Base-by-base conservation (phyloP, 176 grass and related monocot species). In the Carex kokanica region DNA sequence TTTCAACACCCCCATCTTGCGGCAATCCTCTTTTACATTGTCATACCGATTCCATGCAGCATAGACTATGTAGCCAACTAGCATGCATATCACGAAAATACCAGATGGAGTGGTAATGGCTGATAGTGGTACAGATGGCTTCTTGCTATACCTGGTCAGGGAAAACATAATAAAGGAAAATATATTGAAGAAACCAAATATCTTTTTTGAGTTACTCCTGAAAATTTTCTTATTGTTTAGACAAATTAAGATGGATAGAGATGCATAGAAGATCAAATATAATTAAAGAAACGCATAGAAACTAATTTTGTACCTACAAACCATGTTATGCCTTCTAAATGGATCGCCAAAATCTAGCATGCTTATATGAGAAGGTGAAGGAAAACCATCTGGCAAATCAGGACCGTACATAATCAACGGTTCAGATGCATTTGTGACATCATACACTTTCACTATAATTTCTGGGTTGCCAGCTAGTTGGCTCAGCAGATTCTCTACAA, bases 261-360 rank as follows among this genome's bases (percentile, higher is more conserved):
- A 88, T 5, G 51, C 45, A 32, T n/a, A 83, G n/a, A 18, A 29
- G 62, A 75, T 53, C 60, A 81, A 10, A 82, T 41, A 32, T 47
- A 65, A 15, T 62, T 23, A 64, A 40, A n/a, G 0, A 60, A 84
- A 51, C 10, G 41, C 38, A 41, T 3, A 83, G 23, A 56, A 55
- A 56, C 73, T 55, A 78, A 77, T 77, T 73, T 55, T n/a, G 7
- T 90, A 93, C 96, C 96, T 95, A 89, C 96, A 99, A 84, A 89
- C 71, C 93, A 99, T 99, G 65, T 99, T 87, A 70, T 99, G 93
- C 47, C 84, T 99, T 83, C 93, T 91, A 60, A 93, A 92, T 10
- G 96, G 96, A 80, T 99, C 96, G 5, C 93, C 96, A 83, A 99
- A 99, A 81, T 99, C 96, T 52, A 99, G 89, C 88, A 73, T 92